Evolutionary conservation across 169 alveolate genomes (phyloP).

Genomic region (Cyclospora cayetanensis): DNA sequence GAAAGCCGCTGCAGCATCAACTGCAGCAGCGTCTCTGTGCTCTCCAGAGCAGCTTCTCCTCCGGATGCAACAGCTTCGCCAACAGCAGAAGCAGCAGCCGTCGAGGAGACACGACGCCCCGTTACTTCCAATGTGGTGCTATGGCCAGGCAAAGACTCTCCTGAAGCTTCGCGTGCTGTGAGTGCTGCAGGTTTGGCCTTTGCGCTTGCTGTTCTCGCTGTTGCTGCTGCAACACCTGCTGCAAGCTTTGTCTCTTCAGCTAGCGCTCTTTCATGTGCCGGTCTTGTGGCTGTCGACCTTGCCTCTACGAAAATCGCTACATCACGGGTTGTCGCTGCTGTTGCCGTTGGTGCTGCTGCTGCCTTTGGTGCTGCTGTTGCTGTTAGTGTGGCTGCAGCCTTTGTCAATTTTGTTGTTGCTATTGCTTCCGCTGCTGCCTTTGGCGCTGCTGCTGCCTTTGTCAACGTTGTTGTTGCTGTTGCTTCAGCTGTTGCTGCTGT

Average conservation of each 20-base stretch:
- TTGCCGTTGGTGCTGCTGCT: background rate
- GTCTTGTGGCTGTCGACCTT: background rate
- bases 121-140: background rate
- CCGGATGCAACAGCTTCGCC: background rate
- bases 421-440: constrained; percentile 24
- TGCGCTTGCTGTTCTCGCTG: background rate
- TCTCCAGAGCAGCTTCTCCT: background rate
- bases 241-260: too few species aligned
- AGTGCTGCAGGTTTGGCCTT: background rate
- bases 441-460: background rate
- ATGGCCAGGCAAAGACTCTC: background rate
- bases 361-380: background rate
- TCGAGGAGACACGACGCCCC: background rate
- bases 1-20: background rate
- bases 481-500: constrained; percentile 4
- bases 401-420: background rate
- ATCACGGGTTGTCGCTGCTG: background rate
- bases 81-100: background rate
- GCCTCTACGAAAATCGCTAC: background rate
- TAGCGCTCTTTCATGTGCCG: background rate
- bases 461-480: background rate
- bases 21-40: background rate
- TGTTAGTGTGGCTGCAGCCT: background rate
- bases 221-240: background rate
- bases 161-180: background rate